phyloP scores from a whole-genome alignment of 2,329 filamentous ascomycete genomes.

The Anthostomella pinea region DNA sequence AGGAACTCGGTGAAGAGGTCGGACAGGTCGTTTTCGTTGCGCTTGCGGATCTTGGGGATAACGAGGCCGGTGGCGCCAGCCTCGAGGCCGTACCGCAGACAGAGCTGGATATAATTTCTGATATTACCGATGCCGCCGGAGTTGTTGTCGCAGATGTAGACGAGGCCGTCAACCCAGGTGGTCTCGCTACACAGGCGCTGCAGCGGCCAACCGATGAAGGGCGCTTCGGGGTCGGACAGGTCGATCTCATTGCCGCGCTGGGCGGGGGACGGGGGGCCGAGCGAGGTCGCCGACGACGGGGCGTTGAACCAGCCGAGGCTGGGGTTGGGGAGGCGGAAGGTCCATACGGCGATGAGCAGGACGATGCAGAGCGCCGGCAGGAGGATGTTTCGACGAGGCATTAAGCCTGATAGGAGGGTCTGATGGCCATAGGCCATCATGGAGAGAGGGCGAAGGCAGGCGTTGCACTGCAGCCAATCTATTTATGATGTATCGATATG shows the following conservation, averaged over 20 bases:
- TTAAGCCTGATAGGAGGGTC: constrained; percentile 26
- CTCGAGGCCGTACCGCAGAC: constrained; percentile 47
- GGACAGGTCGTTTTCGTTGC: constrained; percentile 39
- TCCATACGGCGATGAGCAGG: constrained; percentile 30
- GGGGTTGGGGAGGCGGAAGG: constrained; percentile 21
- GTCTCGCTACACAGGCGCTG: constrained; percentile 43
- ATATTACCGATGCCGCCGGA: constrained; percentile 51
- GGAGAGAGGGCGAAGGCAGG: constrained; percentile 1
- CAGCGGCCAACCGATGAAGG: constrained; percentile 46
- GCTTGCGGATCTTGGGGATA: constrained; percentile 44
- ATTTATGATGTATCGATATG: constrained; percentile 4
- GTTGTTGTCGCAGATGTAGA: constrained; percentile 50
- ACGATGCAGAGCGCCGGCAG: constrained; percentile 28
- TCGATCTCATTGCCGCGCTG: constrained; percentile 32
- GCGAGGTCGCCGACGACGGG: constrained; percentile 7
- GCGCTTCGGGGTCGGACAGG: constrained; percentile 37
- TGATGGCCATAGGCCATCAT: constrained; percentile 29
- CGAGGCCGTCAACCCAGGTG: constrained; percentile 38
- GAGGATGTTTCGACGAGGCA: constrained; percentile 31
- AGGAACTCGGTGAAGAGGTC: constrained; percentile 39
- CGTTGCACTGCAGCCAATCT: neutral
- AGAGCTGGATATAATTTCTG: constrained; percentile 49
- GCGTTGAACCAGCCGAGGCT: constrained; percentile 22
- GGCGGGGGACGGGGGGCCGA: constrained; percentile 4
- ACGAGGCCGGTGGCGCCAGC: constrained; percentile 45